Evolutionary conservation across 202 grass and related monocot species (phyloP).

Genomic region (Eragrostis tef): DNA sequence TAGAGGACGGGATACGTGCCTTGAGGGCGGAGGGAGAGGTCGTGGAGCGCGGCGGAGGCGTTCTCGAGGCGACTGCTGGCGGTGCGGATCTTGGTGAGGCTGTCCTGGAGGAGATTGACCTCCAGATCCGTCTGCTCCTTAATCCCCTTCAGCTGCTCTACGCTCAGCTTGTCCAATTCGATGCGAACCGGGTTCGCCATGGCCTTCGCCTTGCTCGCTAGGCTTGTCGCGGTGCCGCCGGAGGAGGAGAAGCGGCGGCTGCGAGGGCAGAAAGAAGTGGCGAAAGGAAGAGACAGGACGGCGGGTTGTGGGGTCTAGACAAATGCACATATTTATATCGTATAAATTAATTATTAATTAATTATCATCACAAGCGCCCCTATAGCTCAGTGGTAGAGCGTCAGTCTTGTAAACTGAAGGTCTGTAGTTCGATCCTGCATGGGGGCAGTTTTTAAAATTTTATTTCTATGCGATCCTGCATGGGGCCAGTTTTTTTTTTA

Average conservation of each 20-base stretch:
- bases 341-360: too few species aligned
- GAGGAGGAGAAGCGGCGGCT: slow-evolving; percentile 20
- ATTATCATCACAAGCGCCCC: slow-evolving; percentile 23
- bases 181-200: slow-evolving; percentile 53
- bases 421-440: slow-evolving; percentile 69
- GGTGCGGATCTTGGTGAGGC: slow-evolving; percentile 87
- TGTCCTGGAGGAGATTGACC: slow-evolving; percentile 90
- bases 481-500: too few species aligned
- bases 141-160: slow-evolving; percentile 83
- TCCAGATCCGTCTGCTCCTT: slow-evolving; percentile 98
- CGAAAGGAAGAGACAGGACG: neutral
- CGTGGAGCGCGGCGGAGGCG: slow-evolving; percentile 73
- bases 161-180: slow-evolving; percentile 76
- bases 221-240: slow-evolving; percentile 40
- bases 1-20: slow-evolving; percentile 18
- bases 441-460: slow-evolving; percentile 34
- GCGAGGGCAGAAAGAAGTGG: neutral
- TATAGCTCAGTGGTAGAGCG: slow-evolving; percentile 95
- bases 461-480: too few species aligned
- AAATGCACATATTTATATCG: too few species aligned
- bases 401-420: slow-evolving; percentile 96
- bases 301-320: neutral
- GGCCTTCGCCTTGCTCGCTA: slow-evolving; percentile 27
- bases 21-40: slow-evolving; percentile 81
- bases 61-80: slow-evolving; percentile 73